Conservation (phyloP, 257 asterid species). For the Solanum dulcamara region DNA sequence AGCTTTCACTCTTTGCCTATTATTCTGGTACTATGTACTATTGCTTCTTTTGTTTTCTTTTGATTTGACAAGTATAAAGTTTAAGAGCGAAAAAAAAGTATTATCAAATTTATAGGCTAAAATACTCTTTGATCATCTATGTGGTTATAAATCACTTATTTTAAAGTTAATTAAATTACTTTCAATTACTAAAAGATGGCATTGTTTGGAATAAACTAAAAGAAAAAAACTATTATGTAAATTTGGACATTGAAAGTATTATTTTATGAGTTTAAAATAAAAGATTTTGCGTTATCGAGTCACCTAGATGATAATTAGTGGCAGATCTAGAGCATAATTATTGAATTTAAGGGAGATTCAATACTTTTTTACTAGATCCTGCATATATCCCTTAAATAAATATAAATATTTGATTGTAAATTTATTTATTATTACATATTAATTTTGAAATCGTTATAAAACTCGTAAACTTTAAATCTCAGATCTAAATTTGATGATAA, state of each 20-base stretch:
- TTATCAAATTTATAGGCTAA: not conserved
- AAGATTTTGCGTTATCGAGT: not conserved
- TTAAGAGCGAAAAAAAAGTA: not conserved
- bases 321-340: not conserved
- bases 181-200: not conserved
- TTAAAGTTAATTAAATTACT: not conserved
- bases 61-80: not conserved
- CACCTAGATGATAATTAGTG: not conserved
- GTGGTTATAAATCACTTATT: not conserved
- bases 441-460: not conserved
- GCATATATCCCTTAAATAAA: not conserved
- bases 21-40: not conserved
- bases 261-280: not conserved
- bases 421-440: not conserved
- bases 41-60: not conserved
- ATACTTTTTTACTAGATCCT: not conserved
- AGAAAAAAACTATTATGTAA: not conserved
- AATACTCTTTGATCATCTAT: not conserved
- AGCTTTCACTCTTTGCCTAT: slow-evolving; percentile 20
- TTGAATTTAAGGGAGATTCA: not conserved
- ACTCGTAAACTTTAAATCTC: not conserved
- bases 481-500: not conserved
- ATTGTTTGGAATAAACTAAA: not conserved
- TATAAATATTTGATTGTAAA: not conserved
- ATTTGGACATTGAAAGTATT: not conserved